A percentile compares a stretch with the other conserved stretches of the same genome.
These are phyloP conservation scores for Hypoxylon subgilvum DNA, from an alignment of 495 filamentous ascomycete genomes.

Conservation along the genomic window DNA sequence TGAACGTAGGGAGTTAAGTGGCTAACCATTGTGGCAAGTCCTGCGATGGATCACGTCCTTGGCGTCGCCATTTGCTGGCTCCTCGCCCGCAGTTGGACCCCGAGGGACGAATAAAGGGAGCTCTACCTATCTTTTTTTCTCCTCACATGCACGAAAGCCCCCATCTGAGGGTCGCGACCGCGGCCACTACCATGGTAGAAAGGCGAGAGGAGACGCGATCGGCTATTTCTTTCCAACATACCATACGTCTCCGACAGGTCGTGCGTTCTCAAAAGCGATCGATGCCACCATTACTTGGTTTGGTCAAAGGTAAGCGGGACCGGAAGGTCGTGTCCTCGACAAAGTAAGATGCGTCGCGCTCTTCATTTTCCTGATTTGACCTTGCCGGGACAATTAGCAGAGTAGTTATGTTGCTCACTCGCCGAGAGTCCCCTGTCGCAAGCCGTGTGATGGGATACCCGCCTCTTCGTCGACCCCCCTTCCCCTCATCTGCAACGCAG, in stretches of 20 bases:
- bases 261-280: conserved; percentile 31
- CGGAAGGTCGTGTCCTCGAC: conserved; percentile 15
- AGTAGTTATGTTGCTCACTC: conserved; percentile 36
- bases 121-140: conserved; percentile 13
- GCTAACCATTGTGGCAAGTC: conserved; percentile 33
- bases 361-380: conserved; percentile 33
- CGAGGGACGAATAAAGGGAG: conserved; percentile 30
- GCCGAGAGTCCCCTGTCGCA: conserved; percentile 23
- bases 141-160: conserved; percentile 18
- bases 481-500: conserved; percentile 30
- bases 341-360: conserved; percentile 17
- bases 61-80: conserved; percentile 26
- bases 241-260: conserved; percentile 8
- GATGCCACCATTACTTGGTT: conserved; percentile 32
- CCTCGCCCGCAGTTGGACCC: conserved; percentile 14
- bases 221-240: conserved; percentile 19
- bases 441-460: conserved; percentile 20
- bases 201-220: conserved; percentile 8
- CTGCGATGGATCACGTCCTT: conserved; percentile 24
- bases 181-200: conserved; percentile 26
- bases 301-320: conserved; percentile 30
- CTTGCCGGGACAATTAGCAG: conserved; percentile 23
- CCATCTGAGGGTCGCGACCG: conserved; percentile 31
- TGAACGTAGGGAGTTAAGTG: conserved; percentile 22
- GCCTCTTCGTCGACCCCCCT: conserved; percentile 7